These are phyloP conservation scores for Pleurotus platypus DNA, from an alignment of 768 basidiomycete species.

Conservation along the genomic window DNA sequence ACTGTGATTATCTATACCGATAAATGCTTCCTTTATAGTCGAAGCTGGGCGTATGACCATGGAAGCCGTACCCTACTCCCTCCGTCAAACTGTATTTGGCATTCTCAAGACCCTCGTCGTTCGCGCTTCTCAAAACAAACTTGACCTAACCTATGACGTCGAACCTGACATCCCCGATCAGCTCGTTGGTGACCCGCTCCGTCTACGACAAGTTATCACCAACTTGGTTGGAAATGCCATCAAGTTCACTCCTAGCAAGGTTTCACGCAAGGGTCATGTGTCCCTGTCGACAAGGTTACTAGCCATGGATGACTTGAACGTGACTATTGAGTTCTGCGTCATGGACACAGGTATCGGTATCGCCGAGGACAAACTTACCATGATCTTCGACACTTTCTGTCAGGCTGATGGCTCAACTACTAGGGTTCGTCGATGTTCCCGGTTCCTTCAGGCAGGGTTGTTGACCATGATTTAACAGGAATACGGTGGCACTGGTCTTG, in stretches of 20 bases:
- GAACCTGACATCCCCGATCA: constrained; percentile 95
- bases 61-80: constrained; percentile 96
- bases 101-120: constrained; percentile 97
- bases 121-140: constrained; percentile 91
- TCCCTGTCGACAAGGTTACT: constrained; percentile 81
- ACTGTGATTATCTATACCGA: constrained; percentile 9
- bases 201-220: constrained; percentile 91
- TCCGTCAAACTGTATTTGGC: constrained; percentile 92
- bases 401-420: constrained; percentile 99
- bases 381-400: constrained; percentile 98
- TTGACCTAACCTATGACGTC: constrained; percentile 94
- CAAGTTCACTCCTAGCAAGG: constrained; percentile 89
- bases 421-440: constrained; percentile 47
- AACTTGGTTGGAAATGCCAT: constrained; percentile 94
- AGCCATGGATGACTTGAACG: constrained; percentile 74
- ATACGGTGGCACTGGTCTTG: constrained; percentile 95
- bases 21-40: constrained; percentile 43
- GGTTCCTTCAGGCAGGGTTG: constrained; percentile 1
- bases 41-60: constrained; percentile 99
- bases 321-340: constrained; percentile 96
- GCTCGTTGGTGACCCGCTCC: constrained; percentile 91
- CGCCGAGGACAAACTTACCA: constrained; percentile 93
- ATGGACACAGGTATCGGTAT: constrained; percentile 98
- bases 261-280: constrained; percentile 78
- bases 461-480: constrained; percentile 46